Percentiles rank a stretch among this genome's conserved stretches.
Evolutionary conservation across 2,329 filamentous ascomycete species (phyloP).

Genomic region (Cryphonectria parasitica): DNA sequence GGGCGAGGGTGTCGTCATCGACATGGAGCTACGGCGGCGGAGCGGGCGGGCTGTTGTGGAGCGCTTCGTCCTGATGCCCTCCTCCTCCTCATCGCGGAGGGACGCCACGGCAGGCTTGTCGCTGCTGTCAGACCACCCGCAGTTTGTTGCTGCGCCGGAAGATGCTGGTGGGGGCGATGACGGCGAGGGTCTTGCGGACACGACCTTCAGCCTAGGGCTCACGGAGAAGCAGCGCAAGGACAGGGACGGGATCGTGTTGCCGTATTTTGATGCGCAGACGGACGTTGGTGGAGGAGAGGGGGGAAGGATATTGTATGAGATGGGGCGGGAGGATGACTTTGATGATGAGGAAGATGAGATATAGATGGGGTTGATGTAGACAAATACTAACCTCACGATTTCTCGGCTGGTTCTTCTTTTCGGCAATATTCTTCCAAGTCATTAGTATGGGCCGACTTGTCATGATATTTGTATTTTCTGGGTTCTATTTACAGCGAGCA

Average conservation of each 20-base stretch:
- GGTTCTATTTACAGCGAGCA: neutral
- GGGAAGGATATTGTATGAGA: conserved; percentile 92
- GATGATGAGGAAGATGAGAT: conserved; percentile 75
- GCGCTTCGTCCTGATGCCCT: conserved; percentile 55
- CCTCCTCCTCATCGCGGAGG: conserved; percentile 16
- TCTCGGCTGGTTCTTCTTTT: neutral
- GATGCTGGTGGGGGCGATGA: conserved; percentile 41
- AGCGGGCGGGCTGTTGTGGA: conserved; percentile 80
- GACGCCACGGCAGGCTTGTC: conserved; percentile 41
- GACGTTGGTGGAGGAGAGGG: conserved; percentile 79
- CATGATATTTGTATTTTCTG: neutral
- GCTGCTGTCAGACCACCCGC: conserved; percentile 77
- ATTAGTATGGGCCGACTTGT: neutral
- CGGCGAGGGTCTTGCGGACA: conserved; percentile 62
- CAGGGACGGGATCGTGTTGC: conserved; percentile 85
- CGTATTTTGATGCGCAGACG: conserved; percentile 95
- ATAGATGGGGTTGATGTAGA: conserved; percentile 40
- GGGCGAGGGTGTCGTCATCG: conserved; percentile 65
- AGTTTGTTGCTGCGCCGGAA: conserved; percentile 60
- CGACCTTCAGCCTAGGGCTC: conserved; percentile 83
- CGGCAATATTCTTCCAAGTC: neutral
- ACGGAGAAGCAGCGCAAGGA: conserved; percentile 90
- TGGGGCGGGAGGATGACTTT: conserved; percentile 95
- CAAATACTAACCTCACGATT: neutral
- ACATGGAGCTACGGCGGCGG: conserved; percentile 84